Conservation (phyloP, 805 yeast species). For the Scheffersomyces coipomensis region DNA sequence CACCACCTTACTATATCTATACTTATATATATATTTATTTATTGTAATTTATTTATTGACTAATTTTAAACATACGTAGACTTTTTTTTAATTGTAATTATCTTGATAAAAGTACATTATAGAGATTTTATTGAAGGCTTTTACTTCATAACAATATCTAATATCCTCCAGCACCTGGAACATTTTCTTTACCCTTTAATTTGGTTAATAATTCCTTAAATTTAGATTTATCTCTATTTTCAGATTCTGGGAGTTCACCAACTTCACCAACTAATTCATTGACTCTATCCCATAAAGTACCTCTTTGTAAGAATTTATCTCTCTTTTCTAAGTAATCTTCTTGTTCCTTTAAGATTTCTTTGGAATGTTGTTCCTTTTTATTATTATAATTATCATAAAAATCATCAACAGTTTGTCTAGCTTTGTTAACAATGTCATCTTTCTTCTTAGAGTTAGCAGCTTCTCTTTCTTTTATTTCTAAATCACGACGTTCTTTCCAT, state of each 20-base stretch:
- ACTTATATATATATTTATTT: too few species aligned
- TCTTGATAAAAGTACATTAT: too few species aligned
- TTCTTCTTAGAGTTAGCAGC: conserved; percentile 63
- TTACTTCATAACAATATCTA: too few species aligned
- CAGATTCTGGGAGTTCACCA: conserved; percentile 36
- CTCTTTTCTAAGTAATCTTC: conserved; percentile 69
- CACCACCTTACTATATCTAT: too few species aligned
- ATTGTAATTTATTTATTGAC: too few species aligned
- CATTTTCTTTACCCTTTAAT: conserved; percentile 66
- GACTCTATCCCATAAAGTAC: conserved; percentile 62
- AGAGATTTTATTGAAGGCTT: too few species aligned
- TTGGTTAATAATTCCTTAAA: conserved; percentile 64
- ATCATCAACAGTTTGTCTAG: conserved; percentile 81
- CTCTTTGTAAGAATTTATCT: conserved; percentile 55
- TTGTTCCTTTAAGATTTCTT: conserved; percentile 64
- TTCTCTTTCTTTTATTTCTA: conserved; percentile 80
- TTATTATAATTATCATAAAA: conserved; percentile 88
- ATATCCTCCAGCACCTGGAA: conserved; percentile 76
- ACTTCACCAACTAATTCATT: conserved; percentile 48
- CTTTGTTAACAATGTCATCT: conserved; percentile 67
- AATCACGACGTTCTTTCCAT: conserved; percentile 80
- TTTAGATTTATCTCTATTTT: conserved; percentile 65
- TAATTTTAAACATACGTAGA: too few species aligned
- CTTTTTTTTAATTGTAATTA: too few species aligned
- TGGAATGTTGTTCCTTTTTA: conserved; percentile 71